Evolutionary conservation across 2,329 filamentous ascomycete genomes (phyloP), one percentile per base, ranked within the genome.

Genomic region (Fusarium euwallaceae): DNA sequence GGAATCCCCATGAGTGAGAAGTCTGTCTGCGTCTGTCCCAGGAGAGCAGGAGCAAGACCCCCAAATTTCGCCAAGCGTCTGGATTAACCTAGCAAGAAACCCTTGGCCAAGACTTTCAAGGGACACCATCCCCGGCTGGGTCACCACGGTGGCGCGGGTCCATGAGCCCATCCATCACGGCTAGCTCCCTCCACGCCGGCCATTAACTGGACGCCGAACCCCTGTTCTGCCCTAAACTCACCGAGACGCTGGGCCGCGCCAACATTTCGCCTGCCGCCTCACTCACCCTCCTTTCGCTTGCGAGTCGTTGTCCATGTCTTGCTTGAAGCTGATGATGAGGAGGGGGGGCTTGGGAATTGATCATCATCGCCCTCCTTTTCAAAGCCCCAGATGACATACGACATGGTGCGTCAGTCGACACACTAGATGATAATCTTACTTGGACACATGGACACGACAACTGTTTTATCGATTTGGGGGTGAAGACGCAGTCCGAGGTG

Each of bases 121-220:
- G 66, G 48, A 48, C 48, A 32, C 48, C 48, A 55, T 55, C 48
- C 48, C 48, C 48, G 48, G 48, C 48, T 64, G 61, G 71, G 69
- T 73, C 70, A 73, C 70, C 73, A 69, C 63, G 67, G 69, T 77
- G 77, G 76, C 75, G 73, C 66, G 64, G 64, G 67, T 61, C 67
- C 51, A 74, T 74, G 71, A 70, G 69, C 68, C 72, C 71, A 75
- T 73, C 72, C 60, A 69, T 41, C 66, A 64, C 22, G 36, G 65
- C 59, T 68, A 48, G 63, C 67, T 70, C 59, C 68, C 60, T 51
- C 64, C 71, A 74, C 61, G 70, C 69, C 53, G 63, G 59, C 67
- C 64, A 66, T 68, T 65, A 48, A 56, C 69, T 78, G 60, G 65
- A 63, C 56, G 51, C 55, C 51, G 72, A 61, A 59, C 55, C 69